Evolutionary conservation across 345 rosid genomes (phyloP).

Genomic region (Alliaria petiolata): DNA sequence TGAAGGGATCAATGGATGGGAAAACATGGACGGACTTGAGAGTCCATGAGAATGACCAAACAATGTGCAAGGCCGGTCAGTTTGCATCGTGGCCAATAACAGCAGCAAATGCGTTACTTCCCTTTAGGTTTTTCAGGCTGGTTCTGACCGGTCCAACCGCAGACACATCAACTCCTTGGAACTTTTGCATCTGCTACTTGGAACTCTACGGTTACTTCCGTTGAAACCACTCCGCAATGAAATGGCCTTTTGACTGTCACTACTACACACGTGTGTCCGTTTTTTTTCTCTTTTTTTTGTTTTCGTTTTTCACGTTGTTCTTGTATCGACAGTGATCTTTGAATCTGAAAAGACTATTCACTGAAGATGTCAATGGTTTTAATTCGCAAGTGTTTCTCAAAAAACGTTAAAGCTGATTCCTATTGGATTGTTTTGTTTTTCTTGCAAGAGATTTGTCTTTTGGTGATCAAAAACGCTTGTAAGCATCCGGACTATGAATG

Average conservation of each 20-base stretch:
- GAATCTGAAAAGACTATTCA: neutral
- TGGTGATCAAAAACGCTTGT: neutral
- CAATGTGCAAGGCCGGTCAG: slow-evolving; percentile 76
- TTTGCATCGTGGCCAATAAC: slow-evolving; percentile 77
- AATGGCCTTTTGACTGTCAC: neutral
- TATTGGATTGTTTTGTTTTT: neutral
- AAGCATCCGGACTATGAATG: neutral
- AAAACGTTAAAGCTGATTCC: neutral
- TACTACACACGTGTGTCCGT: neutral
- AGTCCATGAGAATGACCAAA: slow-evolving; percentile 73
- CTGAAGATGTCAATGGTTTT: neutral
- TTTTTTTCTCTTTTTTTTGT: neutral
- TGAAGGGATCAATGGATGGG: slow-evolving; percentile 84
- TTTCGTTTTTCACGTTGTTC: too few species aligned
- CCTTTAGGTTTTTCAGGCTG: slow-evolving; percentile 75
- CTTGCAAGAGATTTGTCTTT: neutral
- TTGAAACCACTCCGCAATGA: slow-evolving; percentile 11
- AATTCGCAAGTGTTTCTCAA: neutral
- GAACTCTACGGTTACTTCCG: slow-evolving; percentile 89
- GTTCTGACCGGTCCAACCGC: slow-evolving; percentile 65
- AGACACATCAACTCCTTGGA: slow-evolving; percentile 70
- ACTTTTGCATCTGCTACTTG: slow-evolving; percentile 80
- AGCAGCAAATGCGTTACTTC: slow-evolving; percentile 71
- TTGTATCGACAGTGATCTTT: neutral
- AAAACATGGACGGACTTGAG: slow-evolving; percentile 67